Base-by-base conservation (phyloP, 78 protist species). In the Planoprotostelium fungivorum region DNA sequence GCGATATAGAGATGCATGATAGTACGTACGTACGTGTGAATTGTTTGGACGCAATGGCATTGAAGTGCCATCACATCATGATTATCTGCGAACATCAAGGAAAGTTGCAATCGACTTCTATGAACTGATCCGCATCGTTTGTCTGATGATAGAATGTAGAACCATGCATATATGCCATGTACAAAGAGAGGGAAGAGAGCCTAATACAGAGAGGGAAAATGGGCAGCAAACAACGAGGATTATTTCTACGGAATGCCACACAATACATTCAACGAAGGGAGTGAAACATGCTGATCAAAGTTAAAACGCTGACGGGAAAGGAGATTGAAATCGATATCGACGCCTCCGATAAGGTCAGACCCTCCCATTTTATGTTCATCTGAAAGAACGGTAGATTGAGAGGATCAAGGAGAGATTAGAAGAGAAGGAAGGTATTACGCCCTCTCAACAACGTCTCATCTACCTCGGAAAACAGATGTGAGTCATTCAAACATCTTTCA, bases 381-480 rank as follows among this genome's bases (percentile, higher is more conserved):
- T 25, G 1, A 29, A 37, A 1, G 23, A 29, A 0, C 31, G n/a
- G n/a, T 29, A 90, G 94, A 95, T 96, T 37, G 94, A 93, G 91
- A 84, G 96, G 37, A 89, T 96, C 89, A 96, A 96, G 93, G 98
- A 96, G 91, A 92, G 97, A 36, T 94, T 96, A 29, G 98, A 95
- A 83, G 98, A 97, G 93, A 95, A 95, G 91, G 98, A 97, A 39
- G 98, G 98, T 86, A 95, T 97, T 87, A 97, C 98, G 28, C 98
- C 98, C 0, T 87, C 94, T 29, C 98, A 97, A 88, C 98, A 97
- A 89, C 95, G 98, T 63, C 96, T 95, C 89, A 96, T 96, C 89
- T 96, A 93, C 86, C 90, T 93, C 37, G 97, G 97, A 38, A 93
- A 94, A 84, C 96, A 93, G 88, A 94, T 94, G 96, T 92, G 83